Percentiles rank a stretch among this genome's conserved stretches.
Conservation (phyloP, 2,329 filamentous ascomycete genomes). For the Verticillium longisporum region DNA sequence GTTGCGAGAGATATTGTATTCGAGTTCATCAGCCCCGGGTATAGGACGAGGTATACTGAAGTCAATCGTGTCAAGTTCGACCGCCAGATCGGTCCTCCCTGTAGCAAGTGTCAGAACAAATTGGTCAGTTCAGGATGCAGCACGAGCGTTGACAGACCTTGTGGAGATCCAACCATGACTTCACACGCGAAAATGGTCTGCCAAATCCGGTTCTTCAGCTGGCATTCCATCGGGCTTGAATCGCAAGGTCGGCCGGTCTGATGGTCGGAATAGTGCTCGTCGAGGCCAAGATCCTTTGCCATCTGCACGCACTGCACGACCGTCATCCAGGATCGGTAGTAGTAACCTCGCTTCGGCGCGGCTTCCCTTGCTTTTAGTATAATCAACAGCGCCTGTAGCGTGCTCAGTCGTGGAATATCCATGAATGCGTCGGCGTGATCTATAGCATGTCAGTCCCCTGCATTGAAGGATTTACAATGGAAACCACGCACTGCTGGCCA, state of each 20-base stretch:
- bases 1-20: slow-evolving; percentile 73
- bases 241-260: slow-evolving; percentile 64
- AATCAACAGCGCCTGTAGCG: slow-evolving; percentile 81
- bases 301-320: slow-evolving; percentile 88
- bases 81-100: slow-evolving; percentile 74
- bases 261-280: slow-evolving; percentile 80
- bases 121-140: background rate
- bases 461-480: slow-evolving; percentile 9
- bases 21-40: slow-evolving; percentile 64
- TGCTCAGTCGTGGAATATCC: slow-evolving; percentile 84
- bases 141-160: slow-evolving; percentile 52
- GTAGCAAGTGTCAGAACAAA: background rate
- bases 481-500: slow-evolving; percentile 64
- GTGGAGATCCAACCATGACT: slow-evolving; percentile 86
- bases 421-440: slow-evolving; percentile 91
- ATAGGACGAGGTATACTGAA: slow-evolving; percentile 58
- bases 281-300: slow-evolving; percentile 83
- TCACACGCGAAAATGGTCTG: slow-evolving; percentile 81
- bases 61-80: slow-evolving; percentile 70
- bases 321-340: slow-evolving; percentile 95
- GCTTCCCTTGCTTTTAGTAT: slow-evolving; percentile 87
- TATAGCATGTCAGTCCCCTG: slow-evolving; percentile 23
- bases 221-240: slow-evolving; percentile 65
- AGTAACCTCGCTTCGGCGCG: slow-evolving; percentile 89
- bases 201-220: slow-evolving; percentile 83